These are phyloP conservation scores for Fraxinus quadrangulata DNA, from an alignment of 257 asterid species.

Conservation along the genomic window DNA sequence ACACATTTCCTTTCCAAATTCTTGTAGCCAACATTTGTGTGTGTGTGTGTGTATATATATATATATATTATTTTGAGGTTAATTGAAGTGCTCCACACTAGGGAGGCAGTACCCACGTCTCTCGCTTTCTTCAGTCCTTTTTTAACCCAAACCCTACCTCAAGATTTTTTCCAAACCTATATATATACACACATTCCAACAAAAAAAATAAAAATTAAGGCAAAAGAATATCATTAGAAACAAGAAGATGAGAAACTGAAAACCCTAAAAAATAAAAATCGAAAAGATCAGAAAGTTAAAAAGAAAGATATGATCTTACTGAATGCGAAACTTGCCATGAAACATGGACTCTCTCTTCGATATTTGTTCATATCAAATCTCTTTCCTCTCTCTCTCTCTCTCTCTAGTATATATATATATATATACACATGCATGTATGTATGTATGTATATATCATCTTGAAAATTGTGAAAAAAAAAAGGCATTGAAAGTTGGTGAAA, in stretches of 20 bases:
- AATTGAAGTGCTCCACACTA: slow-evolving; percentile 5
- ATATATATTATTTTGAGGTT: background rate
- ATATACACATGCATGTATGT: background rate
- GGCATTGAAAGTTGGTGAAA: slow-evolving; percentile 36
- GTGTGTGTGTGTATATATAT: background rate
- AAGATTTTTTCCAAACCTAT: background rate
- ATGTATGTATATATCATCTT: slow-evolving; percentile 27
- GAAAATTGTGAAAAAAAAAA: slow-evolving; percentile 36
- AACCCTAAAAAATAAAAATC: slow-evolving; percentile 19
- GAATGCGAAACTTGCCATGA: background rate
- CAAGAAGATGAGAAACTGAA: slow-evolving; percentile 18
- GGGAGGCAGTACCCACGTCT: slow-evolving; percentile 33
- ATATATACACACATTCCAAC: too few relatives aligned
- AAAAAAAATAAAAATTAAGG: background rate
- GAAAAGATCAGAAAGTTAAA: background rate
- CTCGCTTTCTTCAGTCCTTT: slow-evolving; percentile 18
- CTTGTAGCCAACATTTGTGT: slow-evolving; percentile 13
- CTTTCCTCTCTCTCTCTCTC: background rate
- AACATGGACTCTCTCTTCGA: background rate
- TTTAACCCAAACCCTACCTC: slow-evolving; percentile 22
- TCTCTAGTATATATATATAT: background rate
- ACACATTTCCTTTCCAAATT: slow-evolving; percentile 31
- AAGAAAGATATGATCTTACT: slow-evolving; percentile 11
- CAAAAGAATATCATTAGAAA: slow-evolving; percentile 24
- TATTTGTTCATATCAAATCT: background rate